Percentiles rank a stretch among this genome's conserved stretches.
phyloP scores from a whole-genome alignment of 805 yeast species.

The Candida andamanensis region DNA sequence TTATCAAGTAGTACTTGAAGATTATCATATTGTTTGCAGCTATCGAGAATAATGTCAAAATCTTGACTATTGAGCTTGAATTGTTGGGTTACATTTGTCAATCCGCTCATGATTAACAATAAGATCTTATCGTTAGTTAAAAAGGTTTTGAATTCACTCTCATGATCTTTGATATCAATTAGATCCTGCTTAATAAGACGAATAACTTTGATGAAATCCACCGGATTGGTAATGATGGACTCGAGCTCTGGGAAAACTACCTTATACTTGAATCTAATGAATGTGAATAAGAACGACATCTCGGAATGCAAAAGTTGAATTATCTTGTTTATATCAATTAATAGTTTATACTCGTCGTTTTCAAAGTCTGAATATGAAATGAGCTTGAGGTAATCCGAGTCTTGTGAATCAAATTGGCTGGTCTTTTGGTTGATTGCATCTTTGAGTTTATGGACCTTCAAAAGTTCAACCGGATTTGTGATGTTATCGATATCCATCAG shows the following conservation, averaged over 20 bases:
- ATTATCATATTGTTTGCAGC: slow-evolving; percentile 44
- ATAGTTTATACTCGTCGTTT: slow-evolving; percentile 42
- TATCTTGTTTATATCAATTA: slow-evolving; percentile 51
- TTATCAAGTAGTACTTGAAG: slow-evolving; percentile 39
- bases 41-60: slow-evolving; percentile 32
- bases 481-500: slow-evolving; percentile 15
- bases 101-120: slow-evolving; percentile 68
- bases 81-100: slow-evolving; percentile 38
- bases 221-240: slow-evolving; percentile 54
- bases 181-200: slow-evolving; percentile 47
- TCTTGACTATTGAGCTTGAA: slow-evolving; percentile 24
- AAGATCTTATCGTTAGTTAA: slow-evolving; percentile 62
- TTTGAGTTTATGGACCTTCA: slow-evolving; percentile 17
- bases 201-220: slow-evolving; percentile 55
- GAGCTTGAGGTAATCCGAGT: slow-evolving; percentile 27
- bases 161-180: slow-evolving; percentile 22
- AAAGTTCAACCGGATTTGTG: slow-evolving; percentile 18
- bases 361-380: slow-evolving; percentile 24
- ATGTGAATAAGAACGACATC: slow-evolving; percentile 43
- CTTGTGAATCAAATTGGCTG: slow-evolving; percentile 17
- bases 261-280: slow-evolving; percentile 48
- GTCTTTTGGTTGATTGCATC: slow-evolving; percentile 20
- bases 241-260: slow-evolving; percentile 70
- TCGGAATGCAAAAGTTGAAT: slow-evolving; percentile 52
- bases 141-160: slow-evolving; percentile 33